Base-by-base conservation (phyloP, 495 filamentous ascomycete genomes). In the Aspergillus biplanus region DNA sequence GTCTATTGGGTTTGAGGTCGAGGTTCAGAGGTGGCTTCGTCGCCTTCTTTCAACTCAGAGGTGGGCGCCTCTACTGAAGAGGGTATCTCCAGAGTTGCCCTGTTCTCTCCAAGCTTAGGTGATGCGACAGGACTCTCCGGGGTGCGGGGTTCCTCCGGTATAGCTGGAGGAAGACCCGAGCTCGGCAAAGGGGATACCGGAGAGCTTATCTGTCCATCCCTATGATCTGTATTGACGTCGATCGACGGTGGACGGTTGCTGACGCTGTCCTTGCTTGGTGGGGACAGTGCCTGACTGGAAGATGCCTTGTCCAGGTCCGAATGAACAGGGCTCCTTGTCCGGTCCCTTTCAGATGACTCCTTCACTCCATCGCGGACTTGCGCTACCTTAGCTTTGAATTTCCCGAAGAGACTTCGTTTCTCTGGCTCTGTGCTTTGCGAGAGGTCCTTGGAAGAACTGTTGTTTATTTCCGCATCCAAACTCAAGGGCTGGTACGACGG, bases 371-470 rank as follows among this genome's bases (percentile, higher is more conserved):
- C 89, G 62, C 88, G 91, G 32, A 87, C 85, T 66, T 93, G 90
- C 16, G 89, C 84, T 46, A 95, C 86, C 75, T 95, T 96, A 64
- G 87, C 89, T 70, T 91, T 91, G 65, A 97, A 85, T 85, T 93
- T 96, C 15, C 86, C 88, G 53, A 96, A 82, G 6, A 92, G 82
- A n/a, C 90, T 89, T 64, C 86, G 90, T 64, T 82, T 82, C 71
- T 87, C 83, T 21, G 72, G 84, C 73, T 80, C 83, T 69, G 76
- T 78, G 68, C 70, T 78, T 61, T 56, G 66, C 63, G 62, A 79
- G 35, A 65, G 60, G 54, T 74, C 69, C 52, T 75, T 75, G 49
- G 74, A 50, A 32, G 32, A 72, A 63, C 64, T 65, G 65, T 64
- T 73, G 66, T 65, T 72, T 58, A 73, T 66, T 68, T 74, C 73